A percentile compares a stretch with the other conserved stretches of the same genome.
Evolutionary conservation across 140 eudicot species (phyloP).

Genomic region (Stevia rebaudiana): DNA sequence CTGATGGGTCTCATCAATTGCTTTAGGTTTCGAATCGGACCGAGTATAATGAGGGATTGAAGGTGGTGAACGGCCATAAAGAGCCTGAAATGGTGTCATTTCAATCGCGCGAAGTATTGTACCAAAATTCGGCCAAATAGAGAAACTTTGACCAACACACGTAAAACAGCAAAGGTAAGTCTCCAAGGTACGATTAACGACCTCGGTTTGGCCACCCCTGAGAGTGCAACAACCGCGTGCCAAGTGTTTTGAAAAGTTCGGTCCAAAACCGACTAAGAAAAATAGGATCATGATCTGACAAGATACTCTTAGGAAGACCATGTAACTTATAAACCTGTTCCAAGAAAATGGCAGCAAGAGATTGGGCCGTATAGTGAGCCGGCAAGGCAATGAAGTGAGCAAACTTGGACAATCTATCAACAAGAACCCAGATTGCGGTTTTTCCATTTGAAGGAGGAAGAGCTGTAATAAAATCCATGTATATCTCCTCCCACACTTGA

Average conservation of each 20-base stretch:
- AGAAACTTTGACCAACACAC: not conserved
- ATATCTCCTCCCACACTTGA: slow-evolving; percentile 5
- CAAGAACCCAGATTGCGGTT: not conserved
- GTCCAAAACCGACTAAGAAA: not conserved
- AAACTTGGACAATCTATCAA: not conserved
- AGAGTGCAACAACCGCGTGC: not conserved
- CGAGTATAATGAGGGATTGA: not conserved
- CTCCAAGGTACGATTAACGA: not conserved
- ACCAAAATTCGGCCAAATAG: not conserved
- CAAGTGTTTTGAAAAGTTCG: not conserved
- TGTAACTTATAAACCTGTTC: not conserved
- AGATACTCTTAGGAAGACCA: not conserved
- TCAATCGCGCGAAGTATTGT: not conserved
- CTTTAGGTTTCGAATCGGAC: not conserved
- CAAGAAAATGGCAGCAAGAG: not conserved
- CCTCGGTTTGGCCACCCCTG: not conserved
- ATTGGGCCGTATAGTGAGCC: not conserved
- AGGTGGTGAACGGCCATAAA: not conserved
- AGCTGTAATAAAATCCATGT: not conserved
- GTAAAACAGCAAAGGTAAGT: not conserved
- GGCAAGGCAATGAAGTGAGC: not conserved
- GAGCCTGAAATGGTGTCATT: slow-evolving; percentile 1
- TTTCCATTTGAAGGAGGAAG: not conserved
- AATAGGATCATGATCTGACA: not conserved
- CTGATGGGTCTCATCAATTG: not conserved